phyloP scores from a whole-genome alignment of 495 filamentous ascomycete species.

The Xylaria flabelliformis region DNA sequence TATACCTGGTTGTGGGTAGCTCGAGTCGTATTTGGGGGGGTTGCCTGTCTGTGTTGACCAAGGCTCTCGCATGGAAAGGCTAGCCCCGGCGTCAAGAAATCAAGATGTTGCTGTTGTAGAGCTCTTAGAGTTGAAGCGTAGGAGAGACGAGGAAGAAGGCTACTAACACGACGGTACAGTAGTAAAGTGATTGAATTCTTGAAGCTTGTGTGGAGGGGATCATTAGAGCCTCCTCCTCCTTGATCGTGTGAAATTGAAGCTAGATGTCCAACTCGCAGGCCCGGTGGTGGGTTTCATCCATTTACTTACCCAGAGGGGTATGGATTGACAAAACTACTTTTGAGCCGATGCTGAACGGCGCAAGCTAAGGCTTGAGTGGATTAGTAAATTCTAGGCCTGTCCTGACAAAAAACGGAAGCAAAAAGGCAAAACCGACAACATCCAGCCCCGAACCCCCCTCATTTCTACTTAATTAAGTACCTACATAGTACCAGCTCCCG shows the following conservation, averaged over 20 bases:
- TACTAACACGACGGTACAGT: not conserved
- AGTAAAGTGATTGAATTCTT: not conserved
- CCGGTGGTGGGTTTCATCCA: constrained; percentile 17
- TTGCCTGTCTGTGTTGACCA: not conserved
- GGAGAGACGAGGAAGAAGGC: not conserved
- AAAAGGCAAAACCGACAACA: constrained; percentile 13
- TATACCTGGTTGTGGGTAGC: not conserved
- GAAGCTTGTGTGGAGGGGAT: not conserved
- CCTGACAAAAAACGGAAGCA: not conserved
- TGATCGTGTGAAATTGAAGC: constrained; percentile 23
- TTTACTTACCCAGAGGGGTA: constrained; percentile 20
- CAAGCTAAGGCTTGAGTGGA: constrained; percentile 19
- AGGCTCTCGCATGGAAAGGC: constrained; percentile 12
- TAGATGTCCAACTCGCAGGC: constrained; percentile 30
- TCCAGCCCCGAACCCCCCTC: constrained; percentile 16
- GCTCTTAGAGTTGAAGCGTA: constrained; percentile 17
- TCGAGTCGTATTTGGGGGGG: constrained; percentile 2
- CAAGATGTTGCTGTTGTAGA: not conserved
- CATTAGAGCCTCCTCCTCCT: not conserved
- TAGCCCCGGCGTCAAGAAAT: not conserved
- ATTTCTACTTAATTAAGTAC: too few species aligned
- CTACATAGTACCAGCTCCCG: not conserved
- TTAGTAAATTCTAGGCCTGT: not conserved
- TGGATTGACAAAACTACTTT: constrained; percentile 12
- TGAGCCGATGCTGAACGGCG: constrained; percentile 13